phyloP scores from a whole-genome alignment of 306 rosid species.

The Lupinus albus region DNA sequence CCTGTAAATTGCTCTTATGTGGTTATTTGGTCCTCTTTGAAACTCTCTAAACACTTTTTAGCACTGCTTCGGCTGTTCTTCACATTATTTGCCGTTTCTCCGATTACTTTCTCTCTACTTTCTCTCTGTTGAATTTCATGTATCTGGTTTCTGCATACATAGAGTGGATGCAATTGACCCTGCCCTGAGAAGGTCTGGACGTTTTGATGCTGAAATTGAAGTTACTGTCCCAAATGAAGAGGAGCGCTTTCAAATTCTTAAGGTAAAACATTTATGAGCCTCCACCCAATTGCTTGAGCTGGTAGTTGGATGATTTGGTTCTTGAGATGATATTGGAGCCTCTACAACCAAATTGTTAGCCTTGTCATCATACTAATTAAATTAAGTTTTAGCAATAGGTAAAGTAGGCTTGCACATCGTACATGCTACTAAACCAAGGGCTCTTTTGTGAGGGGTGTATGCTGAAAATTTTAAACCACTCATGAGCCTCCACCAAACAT shows the following conservation, averaged over 20 bases:
- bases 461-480: background rate
- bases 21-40: conserved; percentile 1
- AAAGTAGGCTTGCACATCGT: background rate
- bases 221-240: conserved; percentile 79
- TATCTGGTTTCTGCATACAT: conserved; percentile 36
- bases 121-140: conserved; percentile 21
- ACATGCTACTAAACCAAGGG: background rate
- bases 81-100: conserved; percentile 31
- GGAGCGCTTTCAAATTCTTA: conserved; percentile 82
- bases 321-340: conserved; percentile 23
- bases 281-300: background rate
- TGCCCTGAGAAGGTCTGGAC: conserved; percentile 85
- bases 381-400: background rate
- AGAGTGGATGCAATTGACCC: conserved; percentile 91
- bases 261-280: conserved; percentile 47
- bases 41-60: conserved; percentile 1
- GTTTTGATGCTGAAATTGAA: conserved; percentile 88
- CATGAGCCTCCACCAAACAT: conserved; percentile 5
- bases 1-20: conserved; percentile 25
- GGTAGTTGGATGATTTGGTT: conserved; percentile 23
- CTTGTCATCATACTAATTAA: conserved; percentile 7
- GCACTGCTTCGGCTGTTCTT: background rate
- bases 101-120: conserved; percentile 8
- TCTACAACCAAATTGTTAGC: background rate
- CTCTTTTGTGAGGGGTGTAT: background rate